Evolutionary conservation across 2,329 filamentous ascomycete species (phyloP).

Genomic region (Ilyonectria robusta): DNA sequence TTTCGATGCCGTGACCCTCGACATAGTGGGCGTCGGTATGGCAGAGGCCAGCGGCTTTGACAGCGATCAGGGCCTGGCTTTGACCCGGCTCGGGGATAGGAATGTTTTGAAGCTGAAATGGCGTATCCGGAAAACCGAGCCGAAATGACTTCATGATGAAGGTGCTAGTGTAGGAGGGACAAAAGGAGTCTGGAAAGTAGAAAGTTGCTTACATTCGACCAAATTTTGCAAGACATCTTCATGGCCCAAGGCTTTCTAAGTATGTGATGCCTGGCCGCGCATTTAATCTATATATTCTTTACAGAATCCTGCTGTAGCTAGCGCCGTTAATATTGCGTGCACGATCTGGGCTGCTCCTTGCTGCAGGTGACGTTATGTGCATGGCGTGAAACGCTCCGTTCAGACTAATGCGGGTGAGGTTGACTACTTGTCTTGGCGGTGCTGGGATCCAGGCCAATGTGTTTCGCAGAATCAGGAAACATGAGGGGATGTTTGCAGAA

Average conservation of each 20-base stretch:
- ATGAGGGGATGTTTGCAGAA: not conserved
- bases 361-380: slow-evolving; percentile 9
- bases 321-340: not conserved
- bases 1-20: slow-evolving; percentile 21
- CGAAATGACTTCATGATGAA: slow-evolving; percentile 30
- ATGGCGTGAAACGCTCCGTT: not conserved
- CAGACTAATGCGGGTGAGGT: slow-evolving; percentile 12
- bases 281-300: not conserved
- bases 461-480: not conserved
- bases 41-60: slow-evolving; percentile 30
- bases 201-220: not conserved
- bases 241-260: not conserved
- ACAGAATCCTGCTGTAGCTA: not conserved
- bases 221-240: not conserved
- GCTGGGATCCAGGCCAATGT: not conserved
- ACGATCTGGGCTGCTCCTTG: not conserved
- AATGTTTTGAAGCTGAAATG: slow-evolving; percentile 16
- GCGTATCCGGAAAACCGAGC: not conserved
- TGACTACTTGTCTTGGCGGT: not conserved
- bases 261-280: not conserved
- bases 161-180: not conserved
- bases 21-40: slow-evolving; percentile 29
- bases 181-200: not conserved
- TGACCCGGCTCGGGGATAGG: slow-evolving; percentile 24
- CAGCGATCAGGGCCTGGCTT: slow-evolving; percentile 25